Percentiles rank a stretch among this genome's conserved stretches.
Evolutionary conservation across 2,329 filamentous ascomycete species (phyloP).

Genomic region (Fusarium illudens): DNA sequence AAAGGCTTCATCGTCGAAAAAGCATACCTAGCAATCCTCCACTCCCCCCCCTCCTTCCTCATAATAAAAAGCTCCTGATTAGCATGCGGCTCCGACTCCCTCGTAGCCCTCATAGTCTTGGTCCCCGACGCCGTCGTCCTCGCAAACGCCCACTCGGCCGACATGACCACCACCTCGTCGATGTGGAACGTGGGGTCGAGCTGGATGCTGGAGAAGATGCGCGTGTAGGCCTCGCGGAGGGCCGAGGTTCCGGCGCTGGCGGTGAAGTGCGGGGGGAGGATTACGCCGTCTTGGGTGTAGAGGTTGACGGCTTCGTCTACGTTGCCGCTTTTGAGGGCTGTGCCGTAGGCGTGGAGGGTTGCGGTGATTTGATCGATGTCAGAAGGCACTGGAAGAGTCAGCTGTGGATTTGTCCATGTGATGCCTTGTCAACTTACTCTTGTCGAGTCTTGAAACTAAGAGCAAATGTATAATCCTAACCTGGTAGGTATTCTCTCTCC

Average conservation of each 20-base stretch:
- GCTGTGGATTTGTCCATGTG: too few relatives aligned
- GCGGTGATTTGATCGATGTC: neutral
- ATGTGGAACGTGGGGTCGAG: neutral
- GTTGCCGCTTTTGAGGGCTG: constrained; percentile 24
- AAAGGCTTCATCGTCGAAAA: constrained; percentile 38
- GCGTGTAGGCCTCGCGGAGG: neutral
- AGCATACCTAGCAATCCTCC: constrained; percentile 37
- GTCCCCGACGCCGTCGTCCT: neutral
- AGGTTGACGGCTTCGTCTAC: constrained; percentile 27
- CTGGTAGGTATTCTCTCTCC: neutral
- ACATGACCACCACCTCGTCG: neutral
- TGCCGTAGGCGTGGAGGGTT: constrained; percentile 16
- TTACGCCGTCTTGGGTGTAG: constrained; percentile 38
- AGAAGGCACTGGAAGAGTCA: neutral
- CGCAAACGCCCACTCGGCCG: neutral
- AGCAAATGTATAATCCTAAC: neutral
- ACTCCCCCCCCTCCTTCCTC: constrained; percentile 17
- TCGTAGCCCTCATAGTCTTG: neutral
- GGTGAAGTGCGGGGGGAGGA: constrained; percentile 36
- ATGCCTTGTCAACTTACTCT: neutral
- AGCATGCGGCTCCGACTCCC: neutral
- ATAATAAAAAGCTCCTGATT: constrained; percentile 38
- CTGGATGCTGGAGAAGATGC: neutral
- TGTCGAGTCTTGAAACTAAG: accelerated
- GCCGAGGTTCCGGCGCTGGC: constrained; percentile 18